Evolutionary conservation across 306 rosid species (phyloP), one percentile per base, ranked within the genome.

Genomic region (Dryas alaskensis): DNA sequence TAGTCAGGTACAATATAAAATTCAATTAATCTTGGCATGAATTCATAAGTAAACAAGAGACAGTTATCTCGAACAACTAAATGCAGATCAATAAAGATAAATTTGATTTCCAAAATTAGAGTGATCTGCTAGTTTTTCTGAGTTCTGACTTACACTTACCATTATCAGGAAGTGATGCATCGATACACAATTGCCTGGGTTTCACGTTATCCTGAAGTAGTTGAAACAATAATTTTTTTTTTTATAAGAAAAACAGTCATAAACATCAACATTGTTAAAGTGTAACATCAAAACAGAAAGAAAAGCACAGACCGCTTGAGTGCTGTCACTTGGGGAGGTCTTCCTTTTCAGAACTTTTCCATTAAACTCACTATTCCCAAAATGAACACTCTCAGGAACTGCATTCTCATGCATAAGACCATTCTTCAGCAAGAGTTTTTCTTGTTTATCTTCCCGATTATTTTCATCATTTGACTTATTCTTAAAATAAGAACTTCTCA

Each of bases 401-500:
- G 53, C 67, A 61, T 72, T 85, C 72, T 81, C 74, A 27, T 66
- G 40, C 67, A 60, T 42, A 60, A 50, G 59, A 82, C 75, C 65
- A 73, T 83, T 77, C 52, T 71, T 68, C 44, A 52, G 53, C 74
- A 45, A 57, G 49, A 0, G 5, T 11, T 69, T 81, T 44, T 74
- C 85, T 79, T 72, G 87, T 65, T 82, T 73, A 49, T 67, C 61
- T 6, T 81, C 89, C 62, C 47, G 70, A 10, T 70, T 81, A 67
- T 76, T 72, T 65, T 73, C 78, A 72, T 80, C 81, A 65, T 64
- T 79, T 14, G 79, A 71, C 79, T 89, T 91, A 47, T 75, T 84
- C 85, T 79, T 88, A 69, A 91, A 91, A 79, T 88, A 84, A 45
- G 87, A 67, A 80, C 98, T 91, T 82, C 94, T 91, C 62, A 89